Evolutionary conservation across 345 rosid species (phyloP).

Genomic region (Syzygium aromaticum): DNA sequence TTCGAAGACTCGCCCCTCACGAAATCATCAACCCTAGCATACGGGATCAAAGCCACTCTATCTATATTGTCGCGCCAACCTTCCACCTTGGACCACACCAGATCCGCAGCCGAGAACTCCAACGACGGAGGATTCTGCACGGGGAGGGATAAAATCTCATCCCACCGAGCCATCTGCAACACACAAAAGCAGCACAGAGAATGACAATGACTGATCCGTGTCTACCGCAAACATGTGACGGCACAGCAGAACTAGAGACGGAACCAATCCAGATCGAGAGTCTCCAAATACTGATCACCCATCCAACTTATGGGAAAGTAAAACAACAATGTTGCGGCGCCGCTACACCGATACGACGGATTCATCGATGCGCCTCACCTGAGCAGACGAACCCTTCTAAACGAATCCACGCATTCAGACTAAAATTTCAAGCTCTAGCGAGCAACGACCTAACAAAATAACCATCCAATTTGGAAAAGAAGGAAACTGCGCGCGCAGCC

Average conservation of each 20-base stretch:
- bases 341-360: not conserved
- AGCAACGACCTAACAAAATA: not conserved
- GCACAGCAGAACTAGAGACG: not conserved
- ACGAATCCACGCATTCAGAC: not conserved
- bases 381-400: not conserved
- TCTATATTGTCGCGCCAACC: constrained; percentile 93
- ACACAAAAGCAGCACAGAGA: not conserved
- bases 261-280: not conserved
- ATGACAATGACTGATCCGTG: not conserved
- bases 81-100: constrained; percentile 94
- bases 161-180: constrained; percentile 96
- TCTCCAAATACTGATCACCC: not conserved
- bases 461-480: not conserved
- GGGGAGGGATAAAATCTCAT: constrained; percentile 80
- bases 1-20: constrained; percentile 82
- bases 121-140: constrained; percentile 75
- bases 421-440: not conserved
- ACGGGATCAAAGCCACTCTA: constrained; percentile 86
- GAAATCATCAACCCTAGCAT: constrained; percentile 86
- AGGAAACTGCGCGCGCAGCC: not conserved
- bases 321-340: not conserved
- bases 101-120: constrained; percentile 69
- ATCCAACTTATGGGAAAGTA: not conserved
- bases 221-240: not conserved
- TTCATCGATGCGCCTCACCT: not conserved